Conservation (phyloP, 1,284 basidiomycete species). For the Chalciporus sp. region DNA sequence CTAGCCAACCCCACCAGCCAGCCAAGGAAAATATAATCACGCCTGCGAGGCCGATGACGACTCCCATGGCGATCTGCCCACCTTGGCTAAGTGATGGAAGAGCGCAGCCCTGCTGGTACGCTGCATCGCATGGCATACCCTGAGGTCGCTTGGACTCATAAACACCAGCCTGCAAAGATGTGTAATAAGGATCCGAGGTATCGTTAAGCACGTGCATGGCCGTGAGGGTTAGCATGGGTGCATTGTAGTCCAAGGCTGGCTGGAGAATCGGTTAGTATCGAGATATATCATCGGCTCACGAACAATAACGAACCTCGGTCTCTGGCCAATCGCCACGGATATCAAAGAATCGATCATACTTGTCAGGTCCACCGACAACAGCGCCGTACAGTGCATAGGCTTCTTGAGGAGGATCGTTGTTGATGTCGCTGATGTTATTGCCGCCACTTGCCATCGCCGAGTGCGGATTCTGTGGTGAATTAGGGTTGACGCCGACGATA, state of each 20-base stretch:
- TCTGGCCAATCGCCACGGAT: conserved; percentile 83
- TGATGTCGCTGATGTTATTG: conserved; percentile 64
- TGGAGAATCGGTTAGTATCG: conserved; percentile 35
- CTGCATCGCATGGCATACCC: conserved; percentile 77
- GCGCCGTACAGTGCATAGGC: conserved; percentile 84
- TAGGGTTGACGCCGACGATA: conserved; percentile 85
- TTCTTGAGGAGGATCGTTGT: conserved; percentile 71
- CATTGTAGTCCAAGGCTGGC: conserved; percentile 83
- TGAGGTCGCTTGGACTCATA: conserved; percentile 64
- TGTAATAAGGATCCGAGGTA: conserved; percentile 79
- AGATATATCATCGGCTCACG: background rate
- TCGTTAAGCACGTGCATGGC: conserved; percentile 72
- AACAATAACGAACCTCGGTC: conserved; percentile 56
- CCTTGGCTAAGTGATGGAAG: conserved; percentile 53
- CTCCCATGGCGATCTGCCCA: conserved; percentile 73
- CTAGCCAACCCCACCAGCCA: conserved; percentile 42
- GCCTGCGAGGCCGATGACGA: conserved; percentile 65
- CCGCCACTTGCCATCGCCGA: conserved; percentile 87
- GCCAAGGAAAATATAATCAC: conserved; percentile 52
- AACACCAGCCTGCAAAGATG: conserved; percentile 63
- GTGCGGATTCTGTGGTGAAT: conserved; percentile 88
- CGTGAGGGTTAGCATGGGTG: conserved; percentile 81
- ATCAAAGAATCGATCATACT: conserved; percentile 78
- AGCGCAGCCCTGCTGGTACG: conserved; percentile 56
- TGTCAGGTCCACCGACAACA: conserved; percentile 85